phyloP scores from a whole-genome alignment of 306 rosid genomes.

The Cyclanthera cordifolia region DNA sequence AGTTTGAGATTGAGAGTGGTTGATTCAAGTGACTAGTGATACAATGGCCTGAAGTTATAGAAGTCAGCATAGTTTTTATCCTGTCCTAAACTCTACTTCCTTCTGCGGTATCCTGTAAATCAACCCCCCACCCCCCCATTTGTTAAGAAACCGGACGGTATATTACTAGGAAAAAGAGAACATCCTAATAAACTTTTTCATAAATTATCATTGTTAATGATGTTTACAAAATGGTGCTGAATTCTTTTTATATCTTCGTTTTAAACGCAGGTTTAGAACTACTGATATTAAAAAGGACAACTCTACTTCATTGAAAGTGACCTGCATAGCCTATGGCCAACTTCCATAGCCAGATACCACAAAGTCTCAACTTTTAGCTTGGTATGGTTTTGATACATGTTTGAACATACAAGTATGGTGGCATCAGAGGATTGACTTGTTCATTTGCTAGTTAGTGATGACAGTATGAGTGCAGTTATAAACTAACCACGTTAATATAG shows the following conservation, averaged over 20 bases:
- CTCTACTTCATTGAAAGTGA: neutral
- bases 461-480: slow-evolving; percentile 1
- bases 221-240: slow-evolving; percentile 6
- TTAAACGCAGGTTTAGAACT: slow-evolving; percentile 9
- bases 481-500: slow-evolving; percentile 13
- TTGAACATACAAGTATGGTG: neutral
- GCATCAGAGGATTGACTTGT: neutral
- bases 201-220: neutral
- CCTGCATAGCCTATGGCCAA: slow-evolving; percentile 1
- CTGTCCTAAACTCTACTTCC: neutral
- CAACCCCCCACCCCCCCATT: too few species aligned
- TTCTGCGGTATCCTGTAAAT: too few species aligned
- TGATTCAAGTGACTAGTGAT: neutral
- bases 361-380: neutral
- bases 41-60: neutral
- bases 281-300: neutral
- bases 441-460: neutral
- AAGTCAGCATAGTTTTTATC: neutral
- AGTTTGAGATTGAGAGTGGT: neutral
- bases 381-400: neutral
- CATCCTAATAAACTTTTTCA: too few species aligned
- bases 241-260: neutral
- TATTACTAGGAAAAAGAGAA: too few species aligned
- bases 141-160: too few species aligned
- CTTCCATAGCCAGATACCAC: slow-evolving; percentile 6